Conservation (phyloP, 495 filamentous ascomycete genomes). For the Xylaria grammica region DNA sequence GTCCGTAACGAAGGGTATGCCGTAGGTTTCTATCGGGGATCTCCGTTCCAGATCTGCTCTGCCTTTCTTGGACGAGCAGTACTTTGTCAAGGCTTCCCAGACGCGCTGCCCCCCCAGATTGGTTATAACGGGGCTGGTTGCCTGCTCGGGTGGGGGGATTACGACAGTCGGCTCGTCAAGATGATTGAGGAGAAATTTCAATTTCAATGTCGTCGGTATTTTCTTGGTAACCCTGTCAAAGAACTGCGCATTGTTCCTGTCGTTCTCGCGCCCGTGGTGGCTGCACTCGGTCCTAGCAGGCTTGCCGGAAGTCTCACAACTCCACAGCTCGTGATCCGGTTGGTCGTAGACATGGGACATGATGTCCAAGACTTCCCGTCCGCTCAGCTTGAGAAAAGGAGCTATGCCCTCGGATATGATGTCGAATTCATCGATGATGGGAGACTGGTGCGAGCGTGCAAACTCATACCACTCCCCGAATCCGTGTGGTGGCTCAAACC, state of each 20-base stretch:
- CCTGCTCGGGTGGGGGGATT: conserved; percentile 48
- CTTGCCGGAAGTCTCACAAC: conserved; percentile 27
- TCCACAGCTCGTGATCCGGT: conserved; percentile 33
- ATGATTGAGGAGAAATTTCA: conserved; percentile 77
- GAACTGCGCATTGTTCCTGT: conserved; percentile 28
- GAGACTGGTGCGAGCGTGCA: conserved; percentile 60
- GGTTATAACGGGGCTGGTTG: conserved; percentile 22
- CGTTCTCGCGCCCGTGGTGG: conserved; percentile 31
- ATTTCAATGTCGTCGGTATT: conserved; percentile 65
- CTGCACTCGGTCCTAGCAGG: conserved; percentile 31
- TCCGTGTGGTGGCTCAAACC: conserved; percentile 58
- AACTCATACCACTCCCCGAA: conserved; percentile 72
- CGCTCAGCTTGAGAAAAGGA: conserved; percentile 37
- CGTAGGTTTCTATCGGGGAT: conserved; percentile 25
- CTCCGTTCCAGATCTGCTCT: background rate
- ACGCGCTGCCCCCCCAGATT: conserved; percentile 24
- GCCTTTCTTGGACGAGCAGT: conserved; percentile 21
- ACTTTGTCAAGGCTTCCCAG: conserved; percentile 18
- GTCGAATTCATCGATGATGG: conserved; percentile 77
- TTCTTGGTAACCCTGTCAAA: conserved; percentile 59
- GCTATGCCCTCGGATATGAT: conserved; percentile 35
- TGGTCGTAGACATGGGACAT: conserved; percentile 21
- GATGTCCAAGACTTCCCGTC: conserved; percentile 25
- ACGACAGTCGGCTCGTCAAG: conserved; percentile 79
- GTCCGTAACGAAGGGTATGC: conserved; percentile 35